Percentiles rank a stretch among this genome's conserved stretches.
Evolutionary conservation across 2,329 filamentous ascomycete genomes (phyloP).

Genomic region (Penicillium expansum): DNA sequence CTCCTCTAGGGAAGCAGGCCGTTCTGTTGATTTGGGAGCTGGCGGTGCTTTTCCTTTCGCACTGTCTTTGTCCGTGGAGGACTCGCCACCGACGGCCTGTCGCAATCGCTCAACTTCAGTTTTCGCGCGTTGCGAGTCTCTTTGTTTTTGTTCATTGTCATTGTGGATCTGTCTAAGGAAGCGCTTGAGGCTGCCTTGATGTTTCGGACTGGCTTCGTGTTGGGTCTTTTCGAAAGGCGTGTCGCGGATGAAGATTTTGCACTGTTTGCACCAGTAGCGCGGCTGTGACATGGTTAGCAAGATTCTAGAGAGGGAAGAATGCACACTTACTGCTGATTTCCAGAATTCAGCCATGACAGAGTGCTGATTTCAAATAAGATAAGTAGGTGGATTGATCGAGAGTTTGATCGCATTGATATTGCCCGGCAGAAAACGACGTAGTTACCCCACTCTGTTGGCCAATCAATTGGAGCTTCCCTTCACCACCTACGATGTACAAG

Average conservation of each 20-base stretch:
- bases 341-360: conserved; percentile 86
- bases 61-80: conserved; percentile 25
- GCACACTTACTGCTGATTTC: conserved; percentile 74
- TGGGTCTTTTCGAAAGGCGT: conserved; percentile 85
- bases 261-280: conserved; percentile 98
- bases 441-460: not conserved
- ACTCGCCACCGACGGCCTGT: conserved; percentile 61
- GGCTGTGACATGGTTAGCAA: conserved; percentile 51
- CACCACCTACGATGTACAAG: not conserved
- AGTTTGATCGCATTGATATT: not conserved
- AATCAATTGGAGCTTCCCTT: not conserved
- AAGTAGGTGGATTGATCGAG: not conserved
- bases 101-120: conserved; percentile 84
- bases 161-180: conserved; percentile 87
- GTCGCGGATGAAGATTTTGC: conserved; percentile 84
- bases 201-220: conserved; percentile 81
- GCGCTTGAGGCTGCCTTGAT: conserved; percentile 82
- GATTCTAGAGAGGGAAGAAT: not conserved
- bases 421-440: not conserved
- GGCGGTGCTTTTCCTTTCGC: conserved; percentile 35
- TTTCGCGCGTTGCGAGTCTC: conserved; percentile 77
- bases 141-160: conserved; percentile 73
- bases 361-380: not conserved
- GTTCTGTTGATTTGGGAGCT: conserved; percentile 31
- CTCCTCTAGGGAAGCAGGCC: conserved; percentile 59